Base-by-base conservation (phyloP, 352 stramenopile species). In the Globisporangium echinulatum region DNA sequence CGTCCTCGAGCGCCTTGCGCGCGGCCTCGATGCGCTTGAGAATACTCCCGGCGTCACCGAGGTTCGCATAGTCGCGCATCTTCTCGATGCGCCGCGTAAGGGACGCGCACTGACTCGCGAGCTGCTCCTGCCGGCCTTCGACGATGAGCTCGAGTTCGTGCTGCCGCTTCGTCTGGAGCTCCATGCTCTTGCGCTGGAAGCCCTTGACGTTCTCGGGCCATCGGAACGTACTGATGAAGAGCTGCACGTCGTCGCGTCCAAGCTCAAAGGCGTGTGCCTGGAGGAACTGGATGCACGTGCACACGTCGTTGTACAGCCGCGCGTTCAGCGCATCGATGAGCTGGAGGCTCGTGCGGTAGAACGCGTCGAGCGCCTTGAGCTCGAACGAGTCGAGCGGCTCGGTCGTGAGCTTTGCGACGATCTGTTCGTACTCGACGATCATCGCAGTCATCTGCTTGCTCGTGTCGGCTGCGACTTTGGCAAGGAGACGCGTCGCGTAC, bases 201-300 rank as follows among this genome's bases (percentile, higher is more conserved):
- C 78, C 76, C 66, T 96, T 96, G 52, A 97, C 87, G 40, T 88
- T 94, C 56, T 94, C 83, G 7, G 92, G 91, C 92, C 91, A 98
- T 7, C 85, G 75, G 61, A 92, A 96, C 10, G 87, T 94, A 25
- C 77, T 94, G 61, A 95, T 91, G 57, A 97, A 94, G 25, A 95
- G 72, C 62, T 96, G 83, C 9, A 97, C 79, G 49, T 98, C 91
- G 49, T 98, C 92, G 0, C 90, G 76, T 15, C 72, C 71, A 70
- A 95, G 87, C 15, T 85, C 73, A 62, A 88, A 96, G 56, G 95
- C 83, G 54, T 97, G 88, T 39, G 87, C 75, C 19, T 96, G 86
- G 6, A 98, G 72, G 52, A 97, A 97, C 56, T 87, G 80, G 37
- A 95, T 66, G n/a, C 82, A 72, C 19, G 74, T 72, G 50, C 85